These are phyloP conservation scores for Cercospora sojina DNA, from an alignment of 2,329 filamentous ascomycete genomes.

Conservation along the genomic window DNA sequence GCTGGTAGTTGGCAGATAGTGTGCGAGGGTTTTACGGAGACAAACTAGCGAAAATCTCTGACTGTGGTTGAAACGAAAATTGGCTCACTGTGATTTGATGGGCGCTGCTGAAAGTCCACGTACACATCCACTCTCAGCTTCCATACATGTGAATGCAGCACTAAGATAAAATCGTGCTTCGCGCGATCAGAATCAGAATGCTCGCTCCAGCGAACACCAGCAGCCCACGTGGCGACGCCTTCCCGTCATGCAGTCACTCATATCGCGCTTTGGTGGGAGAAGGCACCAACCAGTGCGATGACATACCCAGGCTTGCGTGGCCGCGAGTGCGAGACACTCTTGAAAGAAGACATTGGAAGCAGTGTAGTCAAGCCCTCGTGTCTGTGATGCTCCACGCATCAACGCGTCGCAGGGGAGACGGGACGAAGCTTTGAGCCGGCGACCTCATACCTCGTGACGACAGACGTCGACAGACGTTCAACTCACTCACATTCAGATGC, in stretches of 20 bases:
- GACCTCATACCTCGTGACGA: background rate
- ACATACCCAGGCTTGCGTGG: background rate
- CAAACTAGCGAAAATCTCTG: background rate
- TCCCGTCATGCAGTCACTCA: background rate
- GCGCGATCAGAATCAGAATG: background rate
- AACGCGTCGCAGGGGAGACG: background rate
- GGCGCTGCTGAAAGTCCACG: background rate
- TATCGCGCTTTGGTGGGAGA: background rate
- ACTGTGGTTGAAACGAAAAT: conserved; percentile 4
- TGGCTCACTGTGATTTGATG: conserved; percentile 7
- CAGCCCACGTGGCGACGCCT: background rate
- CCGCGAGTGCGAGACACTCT: background rate
- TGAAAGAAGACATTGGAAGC: background rate
- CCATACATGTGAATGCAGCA: background rate
- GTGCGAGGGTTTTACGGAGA: background rate
- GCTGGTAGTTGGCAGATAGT: background rate
- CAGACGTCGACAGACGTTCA: background rate
- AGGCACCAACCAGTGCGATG: background rate
- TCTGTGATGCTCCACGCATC: background rate
- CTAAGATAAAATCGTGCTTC: background rate
- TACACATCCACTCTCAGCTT: background rate
- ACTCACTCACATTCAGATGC: background rate
- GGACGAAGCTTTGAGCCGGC: background rate
- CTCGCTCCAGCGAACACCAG: background rate
- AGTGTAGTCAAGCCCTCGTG: background rate